phyloP scores from a whole-genome alignment of 257 asterid species.

The Ballota nigra region DNA sequence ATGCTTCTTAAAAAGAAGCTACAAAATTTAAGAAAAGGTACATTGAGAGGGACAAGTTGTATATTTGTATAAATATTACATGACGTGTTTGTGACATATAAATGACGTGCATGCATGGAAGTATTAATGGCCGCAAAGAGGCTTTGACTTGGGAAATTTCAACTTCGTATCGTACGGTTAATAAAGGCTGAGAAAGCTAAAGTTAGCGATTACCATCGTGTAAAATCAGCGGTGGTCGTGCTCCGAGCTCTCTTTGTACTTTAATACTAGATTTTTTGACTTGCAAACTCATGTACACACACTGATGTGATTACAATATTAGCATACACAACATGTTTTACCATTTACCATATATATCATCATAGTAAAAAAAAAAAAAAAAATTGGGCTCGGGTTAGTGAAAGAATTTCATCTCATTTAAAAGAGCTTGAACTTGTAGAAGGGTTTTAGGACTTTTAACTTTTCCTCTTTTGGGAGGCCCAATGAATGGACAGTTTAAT shows the following conservation, averaged over 20 bases:
- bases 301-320: background rate
- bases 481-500: too few relatives aligned
- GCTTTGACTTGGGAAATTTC: slow-evolving; percentile 21
- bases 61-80: background rate
- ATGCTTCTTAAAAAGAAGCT: background rate
- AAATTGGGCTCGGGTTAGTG: too few relatives aligned
- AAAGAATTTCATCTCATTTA: too few relatives aligned
- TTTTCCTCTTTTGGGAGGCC: too few relatives aligned
- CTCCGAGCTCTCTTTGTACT: background rate
- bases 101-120: slow-evolving; percentile 26
- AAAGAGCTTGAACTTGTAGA: too few relatives aligned
- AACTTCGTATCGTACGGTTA: slow-evolving; percentile 25
- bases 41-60: too few relatives aligned
- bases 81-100: slow-evolving; percentile 34
- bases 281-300: slow-evolving; percentile 12
- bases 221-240: background rate
- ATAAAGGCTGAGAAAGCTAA: background rate
- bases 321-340: background rate
- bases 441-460: too few relatives aligned
- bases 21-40: too few relatives aligned
- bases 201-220: background rate
- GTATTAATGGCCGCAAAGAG: slow-evolving; percentile 12
- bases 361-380: too few relatives aligned
- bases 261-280: too few relatives aligned
- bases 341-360: too few relatives aligned